Evolutionary conservation across 2,329 filamentous ascomycete species (phyloP).

Genomic region (Ampelomyces quisqualis): DNA sequence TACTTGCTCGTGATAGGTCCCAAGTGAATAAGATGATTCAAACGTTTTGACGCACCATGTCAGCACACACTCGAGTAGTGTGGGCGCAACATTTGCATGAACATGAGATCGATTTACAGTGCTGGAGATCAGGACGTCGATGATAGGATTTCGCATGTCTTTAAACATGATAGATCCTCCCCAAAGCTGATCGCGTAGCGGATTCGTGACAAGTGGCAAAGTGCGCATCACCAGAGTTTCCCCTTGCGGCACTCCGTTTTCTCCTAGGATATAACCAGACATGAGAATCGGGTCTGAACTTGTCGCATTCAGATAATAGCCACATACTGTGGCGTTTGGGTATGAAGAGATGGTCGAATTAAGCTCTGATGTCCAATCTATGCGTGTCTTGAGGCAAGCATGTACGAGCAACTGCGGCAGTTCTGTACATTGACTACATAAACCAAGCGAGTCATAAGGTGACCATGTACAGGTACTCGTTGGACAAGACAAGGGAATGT

Average conservation of each 20-base stretch:
- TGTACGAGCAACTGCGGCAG: slow-evolving; percentile 14
- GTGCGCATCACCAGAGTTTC: slow-evolving; percentile 13
- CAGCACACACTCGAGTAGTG: slow-evolving; percentile 21
- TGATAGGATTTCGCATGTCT: slow-evolving; percentile 11
- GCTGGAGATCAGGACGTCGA: slow-evolving; percentile 10
- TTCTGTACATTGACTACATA: slow-evolving; percentile 25
- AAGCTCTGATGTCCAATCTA: slow-evolving; percentile 17
- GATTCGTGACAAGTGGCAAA: slow-evolving; percentile 8
- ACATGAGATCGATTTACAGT: slow-evolving; percentile 9
- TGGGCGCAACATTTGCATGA: slow-evolving; percentile 5
- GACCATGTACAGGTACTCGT: slow-evolving; percentile 24
- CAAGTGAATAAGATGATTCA: slow-evolving; percentile 17
- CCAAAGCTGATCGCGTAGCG: background rate
- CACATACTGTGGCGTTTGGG: slow-evolving; percentile 23
- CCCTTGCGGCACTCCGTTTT: background rate
- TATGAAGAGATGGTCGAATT: background rate
- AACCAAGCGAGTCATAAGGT: slow-evolving; percentile 18
- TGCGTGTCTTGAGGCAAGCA: slow-evolving; percentile 10
- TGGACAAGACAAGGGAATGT: slow-evolving; percentile 17
- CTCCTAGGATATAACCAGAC: slow-evolving; percentile 13
- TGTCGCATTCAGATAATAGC: slow-evolving; percentile 26
- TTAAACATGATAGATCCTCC: slow-evolving; percentile 20
- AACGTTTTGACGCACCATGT: slow-evolving; percentile 28
- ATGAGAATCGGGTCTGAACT: slow-evolving; percentile 13
- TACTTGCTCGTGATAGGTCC: slow-evolving; percentile 15